Evolutionary conservation across 495 filamentous ascomycete genomes (phyloP), one percentile per base, ranked within the genome.

Genomic region (Mytilinidion resinicola): DNA sequence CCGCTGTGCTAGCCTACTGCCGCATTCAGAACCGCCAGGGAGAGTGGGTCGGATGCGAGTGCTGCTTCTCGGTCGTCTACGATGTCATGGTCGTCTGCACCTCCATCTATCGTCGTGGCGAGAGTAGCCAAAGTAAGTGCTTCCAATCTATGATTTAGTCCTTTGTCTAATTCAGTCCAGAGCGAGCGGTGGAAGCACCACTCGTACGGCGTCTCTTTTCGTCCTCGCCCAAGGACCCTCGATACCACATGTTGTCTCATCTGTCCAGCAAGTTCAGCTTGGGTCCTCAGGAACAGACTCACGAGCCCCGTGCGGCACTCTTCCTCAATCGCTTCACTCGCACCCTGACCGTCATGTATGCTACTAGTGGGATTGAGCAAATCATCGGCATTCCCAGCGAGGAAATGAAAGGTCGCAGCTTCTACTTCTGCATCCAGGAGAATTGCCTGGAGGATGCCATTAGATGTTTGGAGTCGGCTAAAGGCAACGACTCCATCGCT

Each of bases 401-500:
- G 19, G 77, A 86, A 59, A 77, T 90, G 39, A 75, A 80, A 59
- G 83, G 85, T 9, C 83, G 82, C 55, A 87, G 87, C 61, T 91
- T 92, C 62, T 91, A 91, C 65, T 85, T 87, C 58, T 90, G 86
- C 62, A 92, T 91, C 25, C 79, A 86, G 47, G 82, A 86, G 60
- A 85, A 88, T 55, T 91, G 88, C 61, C 71, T 91, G 20, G 73
- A 78, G 12, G 86, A 91, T 62, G 89, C 88, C 12, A 80, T 91
- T 11, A 79, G 82, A 57, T 90, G 85, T 62, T 71, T 96, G 43
- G 89, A 95, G 67, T 85, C 84, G 62, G 90, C 90, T 7, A 95
- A 96, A 68, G 85, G 84, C n/a, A 95, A 96, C 63, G 89, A 95
- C 62, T 95, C 90, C 11, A 95, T 96, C 63, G 90, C 90, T 12